Conservation (phyloP, 192 early-diverging fungal species). For the Coemansia sp. region DNA sequence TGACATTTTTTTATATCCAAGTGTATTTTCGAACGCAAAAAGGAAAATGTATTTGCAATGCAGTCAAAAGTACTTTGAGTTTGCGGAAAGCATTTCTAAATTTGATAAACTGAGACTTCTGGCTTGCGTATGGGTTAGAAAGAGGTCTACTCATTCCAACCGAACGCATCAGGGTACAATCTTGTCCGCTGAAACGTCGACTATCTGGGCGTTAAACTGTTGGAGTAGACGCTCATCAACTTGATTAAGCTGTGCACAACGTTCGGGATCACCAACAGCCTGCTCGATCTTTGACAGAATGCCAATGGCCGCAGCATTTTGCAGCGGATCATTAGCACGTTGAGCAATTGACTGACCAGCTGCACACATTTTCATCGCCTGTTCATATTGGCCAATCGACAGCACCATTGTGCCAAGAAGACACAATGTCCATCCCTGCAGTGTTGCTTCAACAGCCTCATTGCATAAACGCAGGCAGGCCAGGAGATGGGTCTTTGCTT, state of each 20-base stretch:
- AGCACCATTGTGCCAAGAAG: conserved; percentile 38
- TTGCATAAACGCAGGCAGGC: conserved; percentile 29
- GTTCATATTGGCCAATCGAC: conserved; percentile 41
- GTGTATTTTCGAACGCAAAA: neutral
- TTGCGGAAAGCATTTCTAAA: neutral
- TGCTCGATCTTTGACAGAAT: conserved; percentile 39
- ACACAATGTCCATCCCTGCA: conserved; percentile 50
- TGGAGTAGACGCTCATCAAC: conserved; percentile 29
- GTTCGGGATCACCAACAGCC: conserved; percentile 34
- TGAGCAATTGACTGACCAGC: conserved; percentile 45
- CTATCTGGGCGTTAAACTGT: conserved; percentile 33
- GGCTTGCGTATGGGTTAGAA: neutral
- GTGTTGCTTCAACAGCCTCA: conserved; percentile 21
- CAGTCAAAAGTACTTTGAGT: neutral
- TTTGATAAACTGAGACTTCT: neutral
- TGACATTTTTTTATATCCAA: conserved; percentile 8
- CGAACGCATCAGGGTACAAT: neutral
- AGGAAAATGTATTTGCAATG: neutral
- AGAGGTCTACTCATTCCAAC: neutral
- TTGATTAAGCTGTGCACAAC: conserved; percentile 33
- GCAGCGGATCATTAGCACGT: conserved; percentile 35
- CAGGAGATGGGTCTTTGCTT: conserved; percentile 39
- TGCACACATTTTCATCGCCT: conserved; percentile 49
- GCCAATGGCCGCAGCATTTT: conserved; percentile 47
- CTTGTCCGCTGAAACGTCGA: neutral